A percentile compares a stretch with the other conserved stretches of the same genome.
Evolutionary conservation across 129 eudicot genomes (phyloP).

Genomic region (Silybum marianum): DNA sequence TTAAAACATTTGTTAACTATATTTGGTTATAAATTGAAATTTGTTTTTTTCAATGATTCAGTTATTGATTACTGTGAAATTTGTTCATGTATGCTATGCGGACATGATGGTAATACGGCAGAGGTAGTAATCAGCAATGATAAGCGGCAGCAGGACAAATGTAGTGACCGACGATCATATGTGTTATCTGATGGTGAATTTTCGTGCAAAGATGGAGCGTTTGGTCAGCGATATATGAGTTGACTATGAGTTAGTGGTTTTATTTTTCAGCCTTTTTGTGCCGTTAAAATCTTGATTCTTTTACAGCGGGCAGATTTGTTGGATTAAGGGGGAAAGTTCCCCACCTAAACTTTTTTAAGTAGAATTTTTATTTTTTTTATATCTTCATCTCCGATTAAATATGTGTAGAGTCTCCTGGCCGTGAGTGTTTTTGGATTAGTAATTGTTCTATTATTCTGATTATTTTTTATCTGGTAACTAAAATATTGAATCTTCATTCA

Average conservation of each 20-base stretch:
- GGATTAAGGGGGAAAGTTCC: background rate
- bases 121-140: background rate
- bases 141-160: background rate
- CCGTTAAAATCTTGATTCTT: background rate
- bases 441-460: background rate
- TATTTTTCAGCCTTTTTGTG: background rate
- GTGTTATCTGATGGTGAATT: background rate
- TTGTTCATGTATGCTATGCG: background rate
- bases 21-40: background rate
- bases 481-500: no score
- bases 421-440: background rate
- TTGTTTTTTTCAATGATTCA: background rate
- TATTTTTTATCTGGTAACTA: no score
- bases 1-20: background rate
- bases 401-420: background rate
- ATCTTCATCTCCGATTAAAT: background rate
- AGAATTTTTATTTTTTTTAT: no score
- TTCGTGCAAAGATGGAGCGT: background rate
- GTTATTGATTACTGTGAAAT: background rate
- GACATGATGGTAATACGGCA: background rate
- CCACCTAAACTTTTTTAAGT: no score
- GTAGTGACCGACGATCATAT: background rate
- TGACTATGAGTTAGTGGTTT: background rate
- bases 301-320: background rate
- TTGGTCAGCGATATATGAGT: background rate